Conservation (phyloP, 2,329 filamentous ascomycete species). For the Mycosphaerella arachidis region DNA sequence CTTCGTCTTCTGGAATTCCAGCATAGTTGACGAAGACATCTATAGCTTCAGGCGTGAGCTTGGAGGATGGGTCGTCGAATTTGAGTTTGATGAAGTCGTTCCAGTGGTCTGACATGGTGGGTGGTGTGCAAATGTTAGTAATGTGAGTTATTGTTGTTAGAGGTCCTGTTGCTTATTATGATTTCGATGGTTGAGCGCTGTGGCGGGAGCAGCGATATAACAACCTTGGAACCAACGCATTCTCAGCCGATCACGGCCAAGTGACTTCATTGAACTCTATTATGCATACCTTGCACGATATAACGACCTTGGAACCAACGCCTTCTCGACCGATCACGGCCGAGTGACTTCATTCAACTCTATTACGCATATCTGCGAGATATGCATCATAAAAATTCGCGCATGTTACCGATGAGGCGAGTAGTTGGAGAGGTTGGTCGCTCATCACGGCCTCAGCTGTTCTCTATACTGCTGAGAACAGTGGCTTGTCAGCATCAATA, state of each 20-base stretch:
- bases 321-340: background rate
- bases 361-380: background rate
- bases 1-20: background rate
- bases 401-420: background rate
- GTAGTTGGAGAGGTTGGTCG: background rate
- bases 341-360: background rate
- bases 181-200: no score
- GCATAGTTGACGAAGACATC: background rate
- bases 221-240: background rate
- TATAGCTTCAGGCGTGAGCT: background rate
- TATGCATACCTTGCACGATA: background rate
- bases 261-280: background rate
- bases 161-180: no score
- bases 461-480: background rate
- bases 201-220: background rate
- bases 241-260: background rate
- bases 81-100: background rate
- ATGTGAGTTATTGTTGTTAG: no score
- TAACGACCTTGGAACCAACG: no score
- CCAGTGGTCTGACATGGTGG: background rate
- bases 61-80: background rate
- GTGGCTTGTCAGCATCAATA: background rate
- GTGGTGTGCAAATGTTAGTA: background rate
- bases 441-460: background rate
- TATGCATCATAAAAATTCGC: background rate